A percentile compares a stretch with the other conserved stretches of the same genome.
phyloP scores from a whole-genome alignment of 1,284 basidiomycete species.

The Exsudoporus floridanus region DNA sequence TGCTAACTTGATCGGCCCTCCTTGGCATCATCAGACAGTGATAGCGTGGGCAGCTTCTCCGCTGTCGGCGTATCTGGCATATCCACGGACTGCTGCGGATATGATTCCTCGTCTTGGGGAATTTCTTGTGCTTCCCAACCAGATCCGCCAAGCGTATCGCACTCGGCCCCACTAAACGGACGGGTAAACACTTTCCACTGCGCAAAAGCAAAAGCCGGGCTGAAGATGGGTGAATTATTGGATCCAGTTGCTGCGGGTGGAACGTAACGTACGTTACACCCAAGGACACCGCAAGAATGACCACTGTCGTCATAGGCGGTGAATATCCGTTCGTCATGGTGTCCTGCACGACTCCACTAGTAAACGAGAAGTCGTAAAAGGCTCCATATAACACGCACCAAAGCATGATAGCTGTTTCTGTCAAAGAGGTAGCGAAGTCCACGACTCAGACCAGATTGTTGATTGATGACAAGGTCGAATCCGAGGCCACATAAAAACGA shows the following conservation, averaged over 20 bases:
- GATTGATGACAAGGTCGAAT: slow-evolving; percentile 54
- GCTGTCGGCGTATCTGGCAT: slow-evolving; percentile 21
- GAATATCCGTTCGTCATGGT: slow-evolving; percentile 46
- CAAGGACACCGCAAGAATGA: slow-evolving; percentile 49
- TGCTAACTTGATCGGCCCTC: slow-evolving; percentile 7
- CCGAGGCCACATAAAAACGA: slow-evolving; percentile 58
- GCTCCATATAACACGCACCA: slow-evolving; percentile 40
- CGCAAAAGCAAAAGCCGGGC: slow-evolving; percentile 33
- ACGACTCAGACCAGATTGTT: slow-evolving; percentile 59
- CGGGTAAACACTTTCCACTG: slow-evolving; percentile 32
- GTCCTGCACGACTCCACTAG: slow-evolving; percentile 37
- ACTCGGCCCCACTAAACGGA: slow-evolving; percentile 20
- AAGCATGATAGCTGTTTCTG: slow-evolving; percentile 54
- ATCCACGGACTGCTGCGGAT: slow-evolving; percentile 11
- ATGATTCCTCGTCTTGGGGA: slow-evolving; percentile 23
- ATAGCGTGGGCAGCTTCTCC: slow-evolving; percentile 16
- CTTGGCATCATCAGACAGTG: slow-evolving; percentile 8
- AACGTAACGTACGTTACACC: slow-evolving; percentile 39
- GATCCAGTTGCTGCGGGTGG: neutral
- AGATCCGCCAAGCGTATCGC: slow-evolving; percentile 25
- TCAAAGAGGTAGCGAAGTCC: slow-evolving; percentile 64
- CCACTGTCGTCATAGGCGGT: slow-evolving; percentile 44
- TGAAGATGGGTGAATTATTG: slow-evolving; percentile 3
- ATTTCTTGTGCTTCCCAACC: slow-evolving; percentile 23
- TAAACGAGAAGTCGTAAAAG: neutral